These are phyloP conservation scores for Mucor ambiguus DNA, from an alignment of 371 early-diverging fungal species.

Conservation along the genomic window DNA sequence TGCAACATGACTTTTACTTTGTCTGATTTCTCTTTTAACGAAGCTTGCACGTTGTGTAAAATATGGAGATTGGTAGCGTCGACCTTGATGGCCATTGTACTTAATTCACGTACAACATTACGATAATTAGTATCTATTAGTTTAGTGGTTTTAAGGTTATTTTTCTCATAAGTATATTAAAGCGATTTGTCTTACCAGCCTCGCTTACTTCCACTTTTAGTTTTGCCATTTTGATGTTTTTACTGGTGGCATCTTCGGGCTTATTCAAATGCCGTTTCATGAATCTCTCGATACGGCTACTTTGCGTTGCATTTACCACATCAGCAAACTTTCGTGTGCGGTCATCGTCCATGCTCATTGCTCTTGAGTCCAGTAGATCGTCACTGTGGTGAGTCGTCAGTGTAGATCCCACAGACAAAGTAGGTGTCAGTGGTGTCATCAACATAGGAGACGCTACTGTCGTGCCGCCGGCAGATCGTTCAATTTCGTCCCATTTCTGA, in stretches of 20 bases:
- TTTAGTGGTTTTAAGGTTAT: background rate
- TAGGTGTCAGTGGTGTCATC: slow-evolving; percentile 12
- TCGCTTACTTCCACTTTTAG: slow-evolving; percentile 32
- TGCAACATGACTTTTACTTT: slow-evolving; percentile 18
- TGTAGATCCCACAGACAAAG: slow-evolving; percentile 4
- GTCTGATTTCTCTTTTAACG: slow-evolving; percentile 21
- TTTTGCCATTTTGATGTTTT: slow-evolving; percentile 29
- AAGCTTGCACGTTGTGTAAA: slow-evolving; percentile 20
- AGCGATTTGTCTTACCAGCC: slow-evolving; percentile 25
- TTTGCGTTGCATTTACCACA: slow-evolving; percentile 15
- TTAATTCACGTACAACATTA: slow-evolving; percentile 32
- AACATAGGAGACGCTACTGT: slow-evolving; percentile 24
- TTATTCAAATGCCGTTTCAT: slow-evolving; percentile 29
- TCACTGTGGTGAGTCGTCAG: background rate
- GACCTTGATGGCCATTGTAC: slow-evolving; percentile 20
- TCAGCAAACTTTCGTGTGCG: background rate
- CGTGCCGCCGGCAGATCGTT: slow-evolving; percentile 16
- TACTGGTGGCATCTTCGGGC: slow-evolving; percentile 22
- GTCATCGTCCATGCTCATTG: slow-evolving; percentile 29
- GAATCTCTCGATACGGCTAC: slow-evolving; percentile 31
- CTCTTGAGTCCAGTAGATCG: slow-evolving; percentile 8
- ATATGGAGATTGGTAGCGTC: slow-evolving; percentile 29
- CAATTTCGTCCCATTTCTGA: slow-evolving; percentile 37
- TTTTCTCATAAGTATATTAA: background rate
- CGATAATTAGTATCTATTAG: slow-evolving; percentile 30